phyloP scores from a whole-genome alignment of 1,139 yeast species.

The Suhomyces wounanorum region DNA sequence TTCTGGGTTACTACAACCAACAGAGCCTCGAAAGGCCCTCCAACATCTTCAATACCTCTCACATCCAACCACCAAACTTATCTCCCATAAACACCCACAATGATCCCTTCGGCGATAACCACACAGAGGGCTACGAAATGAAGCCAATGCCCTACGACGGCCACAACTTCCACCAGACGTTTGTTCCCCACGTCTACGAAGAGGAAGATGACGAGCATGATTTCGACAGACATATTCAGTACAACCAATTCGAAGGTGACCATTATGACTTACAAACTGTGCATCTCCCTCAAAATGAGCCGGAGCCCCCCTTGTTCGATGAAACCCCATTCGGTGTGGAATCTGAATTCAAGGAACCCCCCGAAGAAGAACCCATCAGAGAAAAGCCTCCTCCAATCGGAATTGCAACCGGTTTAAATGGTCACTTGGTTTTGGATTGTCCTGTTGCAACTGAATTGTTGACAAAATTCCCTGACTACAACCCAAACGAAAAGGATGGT shows the following conservation, averaged over 20 bases:
- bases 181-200: constrained; percentile 50
- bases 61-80: constrained; percentile 21
- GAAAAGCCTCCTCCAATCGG: constrained; percentile 40
- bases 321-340: constrained; percentile 38
- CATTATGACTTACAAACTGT: constrained; percentile 45
- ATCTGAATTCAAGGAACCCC: constrained; percentile 29
- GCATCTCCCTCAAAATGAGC: constrained; percentile 23
- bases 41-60: constrained; percentile 29
- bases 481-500: constrained; percentile 36
- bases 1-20: constrained; percentile 19
- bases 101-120: constrained; percentile 14
- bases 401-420: constrained; percentile 44
- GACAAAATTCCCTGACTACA: constrained; percentile 46
- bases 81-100: constrained; percentile 19
- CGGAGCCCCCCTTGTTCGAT: constrained; percentile 5
- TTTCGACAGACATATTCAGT: constrained; percentile 44
- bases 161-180: constrained; percentile 34
- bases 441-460: constrained; percentile 52
- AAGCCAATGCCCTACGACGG: constrained; percentile 14
- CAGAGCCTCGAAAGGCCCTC: constrained; percentile 21
- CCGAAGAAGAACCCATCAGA: constrained; percentile 34
- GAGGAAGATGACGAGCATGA: constrained; percentile 46
- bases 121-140: constrained; percentile 19
- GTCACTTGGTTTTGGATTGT: constrained; percentile 53
- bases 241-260: constrained; percentile 46